phyloP scores from a whole-genome alignment of 2,329 filamentous ascomycete species.

The Cladobotryum mycophilum region DNA sequence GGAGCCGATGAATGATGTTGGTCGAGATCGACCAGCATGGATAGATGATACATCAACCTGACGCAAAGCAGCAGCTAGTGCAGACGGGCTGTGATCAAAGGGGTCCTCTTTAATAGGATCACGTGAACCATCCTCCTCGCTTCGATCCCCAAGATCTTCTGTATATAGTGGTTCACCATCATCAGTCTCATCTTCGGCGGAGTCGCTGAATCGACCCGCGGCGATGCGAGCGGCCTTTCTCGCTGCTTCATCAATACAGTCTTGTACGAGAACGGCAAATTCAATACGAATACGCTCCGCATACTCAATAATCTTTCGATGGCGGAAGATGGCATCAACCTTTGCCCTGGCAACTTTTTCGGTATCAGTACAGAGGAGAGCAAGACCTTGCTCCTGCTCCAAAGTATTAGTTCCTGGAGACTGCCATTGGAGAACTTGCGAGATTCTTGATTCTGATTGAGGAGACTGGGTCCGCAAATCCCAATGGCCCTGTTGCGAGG shows the following conservation, averaged over 20 bases:
- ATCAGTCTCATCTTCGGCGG: conserved; percentile 55
- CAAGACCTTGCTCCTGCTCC: conserved; percentile 87
- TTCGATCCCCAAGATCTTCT: conserved; percentile 19
- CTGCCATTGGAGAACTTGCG: conserved; percentile 93
- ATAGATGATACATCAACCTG: conserved; percentile 30
- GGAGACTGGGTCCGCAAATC: conserved; percentile 92
- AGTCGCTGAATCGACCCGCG: conserved; percentile 77
- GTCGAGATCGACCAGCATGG: conserved; percentile 39
- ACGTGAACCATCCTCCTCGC: conserved; percentile 31
- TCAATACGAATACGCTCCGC: conserved; percentile 92
- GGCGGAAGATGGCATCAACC: conserved; percentile 85
- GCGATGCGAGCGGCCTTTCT: conserved; percentile 84
- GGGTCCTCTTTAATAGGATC: conserved; percentile 40
- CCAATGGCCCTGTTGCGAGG: conserved; percentile 53
- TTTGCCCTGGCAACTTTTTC: conserved; percentile 79
- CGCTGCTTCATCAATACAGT: conserved; percentile 90
- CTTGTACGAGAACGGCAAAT: conserved; percentile 85
- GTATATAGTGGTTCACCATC: not conserved
- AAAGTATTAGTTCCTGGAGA: conserved; percentile 85
- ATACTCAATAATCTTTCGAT: conserved; percentile 91
- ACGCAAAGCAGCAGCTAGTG: conserved; percentile 48
- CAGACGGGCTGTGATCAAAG: conserved; percentile 41
- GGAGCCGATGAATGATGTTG: conserved; percentile 53
- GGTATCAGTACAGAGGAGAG: conserved; percentile 82
- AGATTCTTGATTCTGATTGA: conserved; percentile 89